Evolutionary conservation across 768 basidiomycete genomes (phyloP), one percentile per base, ranked within the genome.

Genomic region (Amanita brunnescens): DNA sequence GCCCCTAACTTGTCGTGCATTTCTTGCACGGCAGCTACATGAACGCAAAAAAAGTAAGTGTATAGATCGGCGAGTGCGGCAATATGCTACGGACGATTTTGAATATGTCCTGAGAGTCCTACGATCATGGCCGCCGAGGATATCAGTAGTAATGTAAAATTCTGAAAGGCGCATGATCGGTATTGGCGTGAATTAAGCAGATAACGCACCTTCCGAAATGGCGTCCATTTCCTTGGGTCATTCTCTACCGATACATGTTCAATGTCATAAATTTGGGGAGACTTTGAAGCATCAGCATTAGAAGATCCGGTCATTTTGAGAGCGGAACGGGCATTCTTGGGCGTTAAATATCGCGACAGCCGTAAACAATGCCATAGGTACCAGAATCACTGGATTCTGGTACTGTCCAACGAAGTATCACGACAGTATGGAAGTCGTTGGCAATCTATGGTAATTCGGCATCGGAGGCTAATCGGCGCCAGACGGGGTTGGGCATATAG

Each of bases 141-240:
- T 23, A 84, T 67, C 35, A 80, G 69, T 5, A 63, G 42, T 47
- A 82, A 65, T 20, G 70, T 70, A 8, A 72, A 54, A 52, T 74
- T 73, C 75, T 79, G 35, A 12, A 46, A 48, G 33, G 39, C 20
- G 47, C 38, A 34, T 23, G 8, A 16, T 42, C 21, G 55, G 32
- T 10, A 44, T 20, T 39, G 37, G 46, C 2, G 6, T 8, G 26
- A 21, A 53, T 6, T 20, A 18, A 29, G 29, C 40, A 54, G 34
- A 18, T 26, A 26, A 55, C 66, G 24, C 46, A 78, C 83, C 72
- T 86, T 85, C 57, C 78, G 73, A 30, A 71, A 46, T 24, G 56
- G 52, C 6, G 77, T 75, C 83, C 83, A 86, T 53, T 67, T 59
- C 45, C 81, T 74, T 10, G 83, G 84, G 62, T 86, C 83, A 54